These are phyloP conservation scores for Globisporangium spinosum DNA, from an alignment of 352 stramenopile species.

Conservation along the genomic window DNA sequence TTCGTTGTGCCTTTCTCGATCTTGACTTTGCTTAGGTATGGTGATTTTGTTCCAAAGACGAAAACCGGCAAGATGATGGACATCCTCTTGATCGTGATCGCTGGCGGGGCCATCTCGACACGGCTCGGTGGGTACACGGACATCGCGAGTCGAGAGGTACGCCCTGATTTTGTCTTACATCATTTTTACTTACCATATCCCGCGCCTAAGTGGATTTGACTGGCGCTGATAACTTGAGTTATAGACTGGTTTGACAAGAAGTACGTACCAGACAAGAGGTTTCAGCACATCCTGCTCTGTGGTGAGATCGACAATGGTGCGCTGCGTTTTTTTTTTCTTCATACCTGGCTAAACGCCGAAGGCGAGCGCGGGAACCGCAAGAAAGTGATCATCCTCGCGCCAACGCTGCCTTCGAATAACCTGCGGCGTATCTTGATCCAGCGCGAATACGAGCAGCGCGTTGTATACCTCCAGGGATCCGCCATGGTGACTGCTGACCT, in stretches of 20 bases:
- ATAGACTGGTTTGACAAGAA: conserved; percentile 81
- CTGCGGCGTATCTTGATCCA: conserved; percentile 65
- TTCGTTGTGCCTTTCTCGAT: neutral
- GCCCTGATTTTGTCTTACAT: too few relatives aligned
- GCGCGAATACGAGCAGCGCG: conserved; percentile 67
- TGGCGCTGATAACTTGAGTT: neutral
- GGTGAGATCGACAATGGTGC: conserved; percentile 70
- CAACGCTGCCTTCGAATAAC: conserved; percentile 47
- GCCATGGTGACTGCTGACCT: conserved; percentile 74
- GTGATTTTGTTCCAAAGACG: conserved; percentile 65
- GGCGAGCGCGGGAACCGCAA: conserved; percentile 47
- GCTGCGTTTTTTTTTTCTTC: conserved; percentile 78
- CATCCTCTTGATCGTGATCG: conserved; percentile 71
- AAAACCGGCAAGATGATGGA: conserved; percentile 60
- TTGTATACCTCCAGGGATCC: conserved; percentile 74
- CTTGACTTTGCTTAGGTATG: conserved; percentile 28
- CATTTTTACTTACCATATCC: too few relatives aligned
- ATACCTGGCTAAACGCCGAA: conserved; percentile 71
- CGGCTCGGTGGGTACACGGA: conserved; percentile 68
- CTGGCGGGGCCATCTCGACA: conserved; percentile 58
- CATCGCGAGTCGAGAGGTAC: conserved; percentile 59
- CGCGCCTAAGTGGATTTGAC: neutral
- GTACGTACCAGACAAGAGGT: conserved; percentile 53
- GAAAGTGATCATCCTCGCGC: conserved; percentile 72
- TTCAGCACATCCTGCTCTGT: conserved; percentile 75